Base-by-base conservation (phyloP, 1,284 basidiomycete genomes). In the Trametes polyzona region DNA sequence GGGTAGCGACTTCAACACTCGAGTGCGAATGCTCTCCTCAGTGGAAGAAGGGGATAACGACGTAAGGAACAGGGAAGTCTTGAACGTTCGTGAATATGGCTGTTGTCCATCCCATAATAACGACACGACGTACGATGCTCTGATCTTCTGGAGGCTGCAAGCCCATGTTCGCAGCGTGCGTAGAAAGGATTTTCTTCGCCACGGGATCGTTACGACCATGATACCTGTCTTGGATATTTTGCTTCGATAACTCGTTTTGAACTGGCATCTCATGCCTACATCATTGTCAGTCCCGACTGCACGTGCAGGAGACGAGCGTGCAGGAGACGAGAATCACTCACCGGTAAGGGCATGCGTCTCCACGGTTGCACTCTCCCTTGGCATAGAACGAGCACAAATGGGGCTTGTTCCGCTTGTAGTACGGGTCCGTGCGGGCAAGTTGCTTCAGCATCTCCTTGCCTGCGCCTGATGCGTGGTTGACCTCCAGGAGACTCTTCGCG, bases 391-490 rank as follows among this genome's bases (percentile, higher is more conserved):
- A 95, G 72, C 97, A 99, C 9, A 97, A 73, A 65, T 98, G 93
- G 44, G 96, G 93, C 54, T 92, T 79, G 75, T 99, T 98, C 50
- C 95, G 87, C 75, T 98, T 98, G 79, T 98, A 99, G 70, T 95
- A 93, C 0, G 96, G 95, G 67, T 98, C 95, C 29, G 92, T 93
- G 63, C 95, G 83, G 12, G 96, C 95, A 16, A 99, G 78, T 64
- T 93, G 88, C 74, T 97, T 96, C 61, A 99, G 77, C 88, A 99
- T 93, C 64, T 99, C 96, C 73, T 96, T 95, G 32, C 94, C 96
- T 11, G 91, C 90, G 33, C 88, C 84, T 35, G 82, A 83, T 7
- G 92, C 82, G 33, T 83, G 79, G 46, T 86, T 83, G 4, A 89
- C 80, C 67, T 90, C 90, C 63, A 90, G 74, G 37, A 82, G 77